These are phyloP conservation scores for Tolypocladium tropicale DNA, from an alignment of 2,329 filamentous ascomycete species.

Conservation along the genomic window DNA sequence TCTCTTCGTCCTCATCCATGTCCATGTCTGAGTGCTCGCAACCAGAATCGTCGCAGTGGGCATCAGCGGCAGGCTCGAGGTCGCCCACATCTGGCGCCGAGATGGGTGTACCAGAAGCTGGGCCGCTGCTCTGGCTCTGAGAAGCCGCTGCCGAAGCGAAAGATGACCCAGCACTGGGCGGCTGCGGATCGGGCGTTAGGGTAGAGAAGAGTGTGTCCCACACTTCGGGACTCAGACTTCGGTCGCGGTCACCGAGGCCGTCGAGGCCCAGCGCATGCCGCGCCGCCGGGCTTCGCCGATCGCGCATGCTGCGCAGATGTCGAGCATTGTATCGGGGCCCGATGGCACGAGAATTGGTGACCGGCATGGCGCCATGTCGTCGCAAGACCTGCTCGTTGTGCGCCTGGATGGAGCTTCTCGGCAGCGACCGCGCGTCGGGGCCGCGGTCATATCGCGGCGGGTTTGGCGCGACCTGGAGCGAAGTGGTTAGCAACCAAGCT, in stretches of 20 bases:
- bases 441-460: neutral
- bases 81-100: slow-evolving; percentile 24
- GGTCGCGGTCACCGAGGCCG: slow-evolving; percentile 74
- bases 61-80: slow-evolving; percentile 22
- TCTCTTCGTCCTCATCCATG: slow-evolving; percentile 35
- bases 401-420: neutral
- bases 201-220: slow-evolving; percentile 80
- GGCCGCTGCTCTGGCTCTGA: slow-evolving; percentile 30
- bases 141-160: slow-evolving; percentile 54
- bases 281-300: neutral
- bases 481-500: neutral
- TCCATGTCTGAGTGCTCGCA: slow-evolving; percentile 48
- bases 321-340: neutral
- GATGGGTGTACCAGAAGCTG: slow-evolving; percentile 32
- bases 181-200: slow-evolving; percentile 69
- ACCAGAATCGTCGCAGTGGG: slow-evolving; percentile 36
- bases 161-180: slow-evolving; percentile 72
- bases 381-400: neutral
- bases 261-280: slow-evolving; percentile 34
- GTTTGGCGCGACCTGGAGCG: neutral
- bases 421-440: neutral
- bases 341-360: neutral
- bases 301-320: slow-evolving; percentile 10
- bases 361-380: neutral
- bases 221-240: slow-evolving; percentile 66